Conservation (phyloP, 495 filamentous ascomycete genomes). For the Penicillium robsamsonii region DNA sequence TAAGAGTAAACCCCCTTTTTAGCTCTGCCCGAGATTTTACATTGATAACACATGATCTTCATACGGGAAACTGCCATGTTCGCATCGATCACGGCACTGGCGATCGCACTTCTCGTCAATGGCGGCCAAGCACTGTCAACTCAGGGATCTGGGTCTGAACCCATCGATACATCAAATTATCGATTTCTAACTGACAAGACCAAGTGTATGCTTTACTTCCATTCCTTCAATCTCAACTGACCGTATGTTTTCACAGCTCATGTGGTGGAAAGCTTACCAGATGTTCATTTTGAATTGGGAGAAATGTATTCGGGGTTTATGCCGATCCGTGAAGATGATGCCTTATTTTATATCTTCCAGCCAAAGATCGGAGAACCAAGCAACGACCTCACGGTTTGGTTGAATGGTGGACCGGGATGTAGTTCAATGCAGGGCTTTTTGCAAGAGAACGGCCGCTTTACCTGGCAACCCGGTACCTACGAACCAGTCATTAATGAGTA, state of each 20-base stretch:
- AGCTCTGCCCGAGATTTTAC: neutral
- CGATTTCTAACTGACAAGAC: conserved; percentile 3
- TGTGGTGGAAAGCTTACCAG: conserved; percentile 21
- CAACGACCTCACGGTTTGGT: conserved; percentile 4
- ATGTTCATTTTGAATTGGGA: conserved; percentile 70
- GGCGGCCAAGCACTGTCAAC: neutral
- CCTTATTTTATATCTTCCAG: conserved; percentile 5
- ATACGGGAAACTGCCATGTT: neutral
- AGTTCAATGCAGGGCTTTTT: conserved; percentile 8
- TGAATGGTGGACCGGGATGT: conserved; percentile 6
- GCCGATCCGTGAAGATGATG: neutral
- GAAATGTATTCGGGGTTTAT: conserved; percentile 45
- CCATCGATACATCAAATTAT: neutral
- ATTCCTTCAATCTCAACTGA: neutral
- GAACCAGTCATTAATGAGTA: conserved; percentile 6
- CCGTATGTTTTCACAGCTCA: neutral
- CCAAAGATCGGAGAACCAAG: conserved; percentile 5
- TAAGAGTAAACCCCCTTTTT: neutral
- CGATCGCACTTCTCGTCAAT: neutral
- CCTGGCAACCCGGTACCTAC: conserved; percentile 2
- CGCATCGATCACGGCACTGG: conserved; percentile 2
- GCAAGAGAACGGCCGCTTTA: conserved; percentile 3
- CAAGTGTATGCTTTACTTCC: neutral
- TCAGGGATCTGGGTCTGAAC: neutral
- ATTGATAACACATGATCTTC: neutral